Conservation (phyloP, 176 grass and related monocot genomes). For the Aechmea fasciata region DNA sequence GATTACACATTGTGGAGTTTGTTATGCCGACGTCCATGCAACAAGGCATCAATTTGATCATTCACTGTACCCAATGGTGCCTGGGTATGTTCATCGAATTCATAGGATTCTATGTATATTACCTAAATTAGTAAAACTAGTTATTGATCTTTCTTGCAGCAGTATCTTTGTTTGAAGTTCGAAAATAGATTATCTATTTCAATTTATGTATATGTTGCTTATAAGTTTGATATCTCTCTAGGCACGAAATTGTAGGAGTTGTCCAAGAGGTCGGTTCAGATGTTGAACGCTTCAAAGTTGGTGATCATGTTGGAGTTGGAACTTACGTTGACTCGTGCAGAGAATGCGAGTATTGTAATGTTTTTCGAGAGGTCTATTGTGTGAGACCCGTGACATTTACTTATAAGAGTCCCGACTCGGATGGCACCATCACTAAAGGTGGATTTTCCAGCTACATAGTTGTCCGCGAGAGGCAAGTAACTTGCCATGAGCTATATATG, state of each 20-base stretch:
- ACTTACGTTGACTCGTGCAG: conserved; percentile 59
- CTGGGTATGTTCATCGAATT: conserved; percentile 36
- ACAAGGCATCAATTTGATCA: conserved; percentile 36
- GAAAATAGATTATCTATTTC: not conserved
- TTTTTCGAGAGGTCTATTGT: conserved; percentile 46
- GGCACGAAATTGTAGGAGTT: conserved; percentile 76
- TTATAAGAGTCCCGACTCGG: conserved; percentile 52
- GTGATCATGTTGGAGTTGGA: conserved; percentile 58
- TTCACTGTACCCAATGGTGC: conserved; percentile 53
- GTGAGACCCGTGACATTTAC: conserved; percentile 21
- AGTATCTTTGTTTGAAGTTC: not conserved
- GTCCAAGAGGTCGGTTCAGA: conserved; percentile 55
- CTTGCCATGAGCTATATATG: not conserved
- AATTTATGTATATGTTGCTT: not conserved
- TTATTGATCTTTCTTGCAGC: not conserved
- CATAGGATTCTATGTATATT: not conserved
- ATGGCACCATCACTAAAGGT: conserved; percentile 64
- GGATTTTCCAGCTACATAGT: conserved; percentile 79
- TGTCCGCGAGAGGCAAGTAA: conserved; percentile 52
- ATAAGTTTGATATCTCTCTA: conserved; percentile 13
- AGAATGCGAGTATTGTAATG: conserved; percentile 49
- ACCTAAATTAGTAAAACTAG: no score
- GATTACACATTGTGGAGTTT: conserved; percentile 70
- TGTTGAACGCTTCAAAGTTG: conserved; percentile 44
- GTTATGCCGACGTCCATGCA: conserved; percentile 57